Percentiles rank a stretch among this genome's conserved stretches.
Conservation (phyloP, 2,329 filamentous ascomycete genomes). For the Exophiala viscosa region DNA sequence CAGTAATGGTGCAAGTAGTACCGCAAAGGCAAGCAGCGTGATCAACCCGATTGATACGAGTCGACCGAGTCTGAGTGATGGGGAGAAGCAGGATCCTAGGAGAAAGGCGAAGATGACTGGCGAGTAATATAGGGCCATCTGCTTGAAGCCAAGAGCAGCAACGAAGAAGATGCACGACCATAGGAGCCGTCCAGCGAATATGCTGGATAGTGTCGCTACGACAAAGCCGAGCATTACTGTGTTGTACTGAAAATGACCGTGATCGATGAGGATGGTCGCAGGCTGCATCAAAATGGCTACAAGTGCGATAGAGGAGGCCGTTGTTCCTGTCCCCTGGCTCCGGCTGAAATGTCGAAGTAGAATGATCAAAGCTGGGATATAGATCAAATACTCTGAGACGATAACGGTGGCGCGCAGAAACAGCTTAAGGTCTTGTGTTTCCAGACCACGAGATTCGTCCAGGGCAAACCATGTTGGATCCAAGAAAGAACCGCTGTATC, state of each 20-base stretch:
- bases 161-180: constrained; percentile 96
- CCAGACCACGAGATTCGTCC: constrained; percentile 73
- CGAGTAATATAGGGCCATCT: constrained; percentile 98
- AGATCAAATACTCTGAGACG: constrained; percentile 84
- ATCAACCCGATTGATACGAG: constrained; percentile 71
- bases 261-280: constrained; percentile 83
- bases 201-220: constrained; percentile 79
- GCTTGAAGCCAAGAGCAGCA: constrained; percentile 90
- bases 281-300: constrained; percentile 91
- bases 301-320: constrained; percentile 80
- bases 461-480: constrained; percentile 85
- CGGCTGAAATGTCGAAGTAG: constrained; percentile 79
- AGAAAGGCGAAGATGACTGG: constrained; percentile 90
- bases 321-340: constrained; percentile 70
- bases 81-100: constrained; percentile 78
- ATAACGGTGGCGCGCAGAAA: constrained; percentile 95
- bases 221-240: constrained; percentile 96
- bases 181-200: constrained; percentile 76
- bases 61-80: constrained; percentile 62
- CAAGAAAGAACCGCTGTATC: constrained; percentile 63
- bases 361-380: constrained; percentile 77
- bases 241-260: constrained; percentile 97
- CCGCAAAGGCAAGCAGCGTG: constrained; percentile 68
- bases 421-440: constrained; percentile 77
- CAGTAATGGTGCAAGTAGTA: constrained; percentile 72